These are phyloP conservation scores for Leptographium flavum DNA, from an alignment of 2,329 filamentous ascomycete species.

Conservation along the genomic window DNA sequence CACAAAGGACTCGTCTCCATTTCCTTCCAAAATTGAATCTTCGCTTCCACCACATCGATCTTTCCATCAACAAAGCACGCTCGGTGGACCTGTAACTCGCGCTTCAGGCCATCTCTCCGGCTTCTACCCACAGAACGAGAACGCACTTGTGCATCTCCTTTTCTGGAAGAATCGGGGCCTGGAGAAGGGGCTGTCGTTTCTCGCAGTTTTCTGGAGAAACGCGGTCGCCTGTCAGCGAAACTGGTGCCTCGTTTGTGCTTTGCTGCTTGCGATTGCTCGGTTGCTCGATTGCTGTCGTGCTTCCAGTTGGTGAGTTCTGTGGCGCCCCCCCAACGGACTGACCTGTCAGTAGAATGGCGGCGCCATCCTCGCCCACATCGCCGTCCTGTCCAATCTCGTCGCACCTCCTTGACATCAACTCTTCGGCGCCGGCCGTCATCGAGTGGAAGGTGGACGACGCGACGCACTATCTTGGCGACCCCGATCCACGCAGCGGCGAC, in stretches of 20 bases:
- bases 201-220: constrained; percentile 2
- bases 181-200: neutral
- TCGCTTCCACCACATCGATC: too few relatives aligned
- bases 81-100: neutral
- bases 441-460: neutral
- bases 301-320: neutral
- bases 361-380: neutral
- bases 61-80: neutral
- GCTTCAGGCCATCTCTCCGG: neutral
- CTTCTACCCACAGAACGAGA: neutral
- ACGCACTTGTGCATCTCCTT: neutral
- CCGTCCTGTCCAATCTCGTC: neutral
- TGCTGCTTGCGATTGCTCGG: too few relatives aligned
- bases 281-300: neutral
- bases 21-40: too few relatives aligned
- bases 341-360: neutral
- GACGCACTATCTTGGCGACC: neutral
- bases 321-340: neutral
- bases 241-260: neutral
- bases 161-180: neutral
- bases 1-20: too few relatives aligned
- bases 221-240: constrained; percentile 1
- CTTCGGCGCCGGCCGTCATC: neutral
- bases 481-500: constrained; percentile 1
- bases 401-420: neutral